Base-by-base conservation (phyloP, 805 yeast genomes). In the Wickerhamia fluorescens region DNA sequence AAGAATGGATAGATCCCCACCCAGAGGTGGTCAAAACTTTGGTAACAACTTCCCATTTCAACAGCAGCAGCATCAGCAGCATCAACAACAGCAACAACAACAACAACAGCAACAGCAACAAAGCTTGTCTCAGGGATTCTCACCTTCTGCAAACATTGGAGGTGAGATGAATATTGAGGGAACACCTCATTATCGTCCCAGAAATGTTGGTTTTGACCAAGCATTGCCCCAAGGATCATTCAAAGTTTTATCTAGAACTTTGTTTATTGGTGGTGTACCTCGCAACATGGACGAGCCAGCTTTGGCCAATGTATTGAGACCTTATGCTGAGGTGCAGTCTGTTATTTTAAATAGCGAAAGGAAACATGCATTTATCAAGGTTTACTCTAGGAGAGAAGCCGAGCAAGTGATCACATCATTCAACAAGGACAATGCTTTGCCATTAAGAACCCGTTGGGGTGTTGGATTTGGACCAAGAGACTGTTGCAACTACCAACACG, bases 401-500 rank as follows among this genome's bases (percentile, higher is more conserved):
- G 96, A 84, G 52, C 73, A 67, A 36, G 87, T 87, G 9, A 70
- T 86, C 34, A 66, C 71, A 23, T 72, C 76, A 23, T 86, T 88
- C 60, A 75, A 75, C 47, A 75, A 78, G 42, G 78, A 77, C 37
- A 79, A 81, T 23, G 55, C 72, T 7, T 59, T 63, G 50, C 62
- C 74, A 42, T 64, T 92, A 42, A 74, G 97, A 58, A 84, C 94
- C 4, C 73, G 96, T 51, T 92, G 98, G 98, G 98, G 97, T 42
- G 97, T 92, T 38, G 98, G 98, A 1, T 92, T 83, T 49, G 98
- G 98, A 4, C 98, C 98, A 31, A 76, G 98, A 63, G 97, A 92
- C 55, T 89, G 97, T 64, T 85, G 95, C 54, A 94, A 92, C 57
- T 92, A 92, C 57, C 88, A 79, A 49, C 79, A 79, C 34, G 98